These are phyloP conservation scores for Amanita phalloides DNA, from an alignment of 768 basidiomycete genomes.

Conservation along the genomic window DNA sequence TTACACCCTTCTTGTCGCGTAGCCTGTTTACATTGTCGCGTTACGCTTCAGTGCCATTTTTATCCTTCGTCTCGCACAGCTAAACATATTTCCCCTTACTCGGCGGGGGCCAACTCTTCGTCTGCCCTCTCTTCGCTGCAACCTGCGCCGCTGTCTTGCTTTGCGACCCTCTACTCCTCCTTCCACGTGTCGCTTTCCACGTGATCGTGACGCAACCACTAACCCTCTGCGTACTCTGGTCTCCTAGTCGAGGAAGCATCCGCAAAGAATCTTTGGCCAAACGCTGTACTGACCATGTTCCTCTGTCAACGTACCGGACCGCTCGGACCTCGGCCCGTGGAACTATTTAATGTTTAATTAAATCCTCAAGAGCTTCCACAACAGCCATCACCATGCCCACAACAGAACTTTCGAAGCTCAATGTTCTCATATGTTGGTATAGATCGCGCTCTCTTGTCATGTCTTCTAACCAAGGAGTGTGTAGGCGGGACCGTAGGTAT, in stretches of 20 bases:
- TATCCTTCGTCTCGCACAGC: not conserved
- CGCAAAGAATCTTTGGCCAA: too few species aligned
- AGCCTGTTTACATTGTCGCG: not conserved
- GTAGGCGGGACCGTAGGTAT: slow-evolving; percentile 28
- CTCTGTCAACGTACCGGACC: too few species aligned
- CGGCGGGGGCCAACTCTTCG: not conserved
- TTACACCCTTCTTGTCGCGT: not conserved
- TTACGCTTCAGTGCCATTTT: not conserved
- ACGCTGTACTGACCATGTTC: too few species aligned
- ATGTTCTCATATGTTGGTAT: slow-evolving; percentile 69
- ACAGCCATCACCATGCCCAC: too few species aligned
- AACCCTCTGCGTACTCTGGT: not conserved
- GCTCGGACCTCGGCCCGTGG: too few species aligned
- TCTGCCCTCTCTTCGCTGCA: not conserved
- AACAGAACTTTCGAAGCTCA: slow-evolving; percentile 37
- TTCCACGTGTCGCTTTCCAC: slow-evolving; percentile 3
- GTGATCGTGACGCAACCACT: slow-evolving; percentile 7
- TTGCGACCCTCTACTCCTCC: not conserved
- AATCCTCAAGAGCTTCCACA: too few species aligned
- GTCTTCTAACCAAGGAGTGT: not conserved
- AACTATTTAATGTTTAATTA: too few species aligned
- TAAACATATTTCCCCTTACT: not conserved
- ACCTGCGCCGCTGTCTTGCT: not conserved
- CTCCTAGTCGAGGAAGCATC: too few species aligned
- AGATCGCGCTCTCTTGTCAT: slow-evolving; percentile 4